Evolutionary conservation across 192 early-diverging fungal species (phyloP), one percentile per base, ranked within the genome.

Genomic region (Jimgerdemannia lactiflua): DNA sequence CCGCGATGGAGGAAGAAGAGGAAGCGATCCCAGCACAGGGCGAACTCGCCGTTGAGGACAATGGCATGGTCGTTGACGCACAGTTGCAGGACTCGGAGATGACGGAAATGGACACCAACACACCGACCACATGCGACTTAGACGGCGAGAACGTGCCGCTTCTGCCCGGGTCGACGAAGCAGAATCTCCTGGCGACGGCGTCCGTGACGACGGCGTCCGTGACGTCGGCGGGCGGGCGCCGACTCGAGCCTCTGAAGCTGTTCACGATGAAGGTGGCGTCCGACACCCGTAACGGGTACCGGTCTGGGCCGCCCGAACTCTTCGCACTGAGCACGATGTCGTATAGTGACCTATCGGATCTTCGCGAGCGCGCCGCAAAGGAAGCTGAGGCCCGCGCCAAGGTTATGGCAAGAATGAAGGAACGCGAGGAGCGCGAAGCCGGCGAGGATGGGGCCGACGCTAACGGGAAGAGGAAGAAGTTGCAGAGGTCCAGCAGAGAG

Each of bases 191-290:
- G 10, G 72, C 72, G 42, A 82, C 76, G 11, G 76, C 80, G 6
- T n/a, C n/a, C n/a, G n/a, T n/a, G n/a, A n/a, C n/a, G n/a, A n/a
- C n/a, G n/a, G 80, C 80, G 6, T 76, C 80, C 4, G 80, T 79
- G 9, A 78, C 77, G 4, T 74, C 77, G 39, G 80, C 77, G n/a
- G 77, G 77, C 1, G 81, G 77, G 41, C 75, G 69, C 3, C 43
- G 59, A 39, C 64, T 79, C 3, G 77, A 74, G 39, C 81, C 81
- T n/a, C 78, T 79, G 64, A 79, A 79, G 10, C 64, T 79, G 4
- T 79, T 79, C 49, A 40, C 65, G 3, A 79, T 79, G 78, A 75
- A 79, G 8, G 71, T 79, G 20, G 71, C 73, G 11, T 70, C 66
- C 18, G 66, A 72, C 20, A 42, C 71, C 4, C 42, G 70, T 2